A percentile compares a stretch with the other conserved stretches of the same genome.
Conservation (phyloP, 352 stramenopile genomes). For the Peronospora destructor region DNA sequence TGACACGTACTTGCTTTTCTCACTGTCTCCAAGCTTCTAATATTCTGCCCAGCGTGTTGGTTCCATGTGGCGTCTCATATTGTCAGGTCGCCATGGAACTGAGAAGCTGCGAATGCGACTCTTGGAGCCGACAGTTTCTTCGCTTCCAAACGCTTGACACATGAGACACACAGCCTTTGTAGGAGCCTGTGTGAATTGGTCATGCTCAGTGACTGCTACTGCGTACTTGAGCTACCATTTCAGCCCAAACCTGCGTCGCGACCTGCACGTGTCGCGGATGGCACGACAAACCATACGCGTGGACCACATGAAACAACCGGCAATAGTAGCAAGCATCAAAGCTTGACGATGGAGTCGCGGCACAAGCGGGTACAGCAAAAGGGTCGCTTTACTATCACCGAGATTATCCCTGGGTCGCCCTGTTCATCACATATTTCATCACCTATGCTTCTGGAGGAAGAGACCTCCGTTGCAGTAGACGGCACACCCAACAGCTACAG, state of each 20-base stretch:
- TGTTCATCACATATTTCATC: conserved; percentile 24
- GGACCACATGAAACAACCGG: not conserved
- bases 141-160: too few species aligned
- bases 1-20: conserved; percentile 22
- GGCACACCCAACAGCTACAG: conserved; percentile 12
- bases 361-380: conserved; percentile 59
- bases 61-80: too few species aligned
- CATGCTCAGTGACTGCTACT: conserved; percentile 11
- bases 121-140: too few species aligned
- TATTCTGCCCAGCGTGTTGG: conserved; percentile 17
- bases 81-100: too few species aligned
- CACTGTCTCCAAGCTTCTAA: conserved; percentile 14
- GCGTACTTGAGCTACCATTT: not conserved
- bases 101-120: too few species aligned
- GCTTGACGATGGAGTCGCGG: conserved; percentile 26
- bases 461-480: conserved; percentile 8
- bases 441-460: conserved; percentile 22
- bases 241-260: not conserved
- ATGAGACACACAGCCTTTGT: conserved; percentile 15
- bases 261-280: not conserved
- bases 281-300: not conserved
- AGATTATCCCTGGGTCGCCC: conserved; percentile 57
- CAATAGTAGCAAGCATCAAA: not conserved
- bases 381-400: conserved; percentile 78
- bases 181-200: conserved; percentile 14